A percentile compares a stretch with the other conserved stretches of the same genome.
Conservation (phyloP, 768 basidiomycete species). For the Auriscalpium microsporum region DNA sequence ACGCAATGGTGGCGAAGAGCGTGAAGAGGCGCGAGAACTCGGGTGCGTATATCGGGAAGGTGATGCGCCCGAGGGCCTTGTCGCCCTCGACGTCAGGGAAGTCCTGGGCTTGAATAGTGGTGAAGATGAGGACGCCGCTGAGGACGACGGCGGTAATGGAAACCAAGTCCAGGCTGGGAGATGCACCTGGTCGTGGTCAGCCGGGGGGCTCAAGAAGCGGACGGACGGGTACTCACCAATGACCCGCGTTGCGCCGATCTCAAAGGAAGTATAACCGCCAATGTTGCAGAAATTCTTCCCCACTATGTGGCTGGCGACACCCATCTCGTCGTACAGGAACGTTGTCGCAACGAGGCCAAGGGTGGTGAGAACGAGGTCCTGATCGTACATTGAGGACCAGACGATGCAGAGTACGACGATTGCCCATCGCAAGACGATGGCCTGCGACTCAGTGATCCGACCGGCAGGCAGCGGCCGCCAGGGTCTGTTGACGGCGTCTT, state of each 20-base stretch:
- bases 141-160: slow-evolving; percentile 15
- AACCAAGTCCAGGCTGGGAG: slow-evolving; percentile 11
- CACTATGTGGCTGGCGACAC: slow-evolving; percentile 8
- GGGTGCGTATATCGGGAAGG: slow-evolving; percentile 18
- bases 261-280: slow-evolving; percentile 17
- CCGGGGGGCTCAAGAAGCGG: slow-evolving; percentile 1
- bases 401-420: slow-evolving; percentile 13
- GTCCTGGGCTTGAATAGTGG: slow-evolving; percentile 20
- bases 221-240: slow-evolving; percentile 9
- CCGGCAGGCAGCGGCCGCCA: slow-evolving; percentile 22
- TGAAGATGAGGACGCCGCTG: slow-evolving; percentile 16
- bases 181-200: slow-evolving; percentile 5
- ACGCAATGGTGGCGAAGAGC: slow-evolving; percentile 14
- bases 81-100: slow-evolving; percentile 20
- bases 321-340: slow-evolving; percentile 13
- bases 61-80: slow-evolving; percentile 14
- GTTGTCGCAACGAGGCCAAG: slow-evolving; percentile 17
- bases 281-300: slow-evolving; percentile 18
- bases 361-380: slow-evolving; percentile 9
- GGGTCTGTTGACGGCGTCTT: slow-evolving; percentile 19
- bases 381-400: slow-evolving; percentile 9
- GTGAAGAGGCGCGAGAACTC: slow-evolving; percentile 15
- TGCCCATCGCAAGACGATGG: slow-evolving; percentile 14
- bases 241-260: slow-evolving; percentile 15
- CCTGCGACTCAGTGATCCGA: slow-evolving; percentile 14